Base-by-base conservation (phyloP, 2,329 filamentous ascomycete species). In the Fonsecaea nubica region DNA sequence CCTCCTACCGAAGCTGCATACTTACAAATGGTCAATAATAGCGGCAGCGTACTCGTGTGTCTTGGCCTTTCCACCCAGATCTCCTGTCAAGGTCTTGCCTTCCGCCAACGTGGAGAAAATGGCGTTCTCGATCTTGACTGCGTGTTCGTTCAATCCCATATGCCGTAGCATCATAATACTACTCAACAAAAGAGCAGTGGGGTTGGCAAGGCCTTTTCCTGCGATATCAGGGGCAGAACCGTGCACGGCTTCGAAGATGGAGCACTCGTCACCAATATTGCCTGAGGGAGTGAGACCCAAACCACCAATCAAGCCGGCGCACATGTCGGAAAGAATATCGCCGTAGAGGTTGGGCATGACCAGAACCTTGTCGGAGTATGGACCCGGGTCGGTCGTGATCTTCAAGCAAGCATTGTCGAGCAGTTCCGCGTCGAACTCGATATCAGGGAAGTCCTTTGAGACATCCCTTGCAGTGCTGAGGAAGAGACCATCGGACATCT, bases 131-230 rank as follows among this genome's bases (percentile, higher is more conserved):
- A 99, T 98, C 80, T 89, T 89, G 80, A 85, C 80, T 74, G 95
- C 95, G 80, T 98, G 89, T 71, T 92, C 86, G 80, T 84, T 89
- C 72, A 99, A 86, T 76, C 91, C 89, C 95, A 99, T 99, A 84
- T 99, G 95, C 82, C 95, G 90, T 86, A 99, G 84, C 95, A 99
- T 99, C 95, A 99, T 99, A 85, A 98, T 95, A 81, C 92, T 96
- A 82, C 88, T 92, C 76, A 99, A 90, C 71, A 99, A 88, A 74
- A 99, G 89, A 68, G 95, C 95, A 69, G 95, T 99, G 71, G 95
- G 95, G 88, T 99, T 99, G 78, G 95, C 95, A 74, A 98, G 90
- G 73, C 87, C 90, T 88, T 97, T 93, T 81, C 94, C 94, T 72
- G 93, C 93, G 80, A 98, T 98, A 81, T 98, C 94, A 66, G 95